Percentiles rank a stretch among this genome's conserved stretches.
Conservation (phyloP, 805 yeast species). For the Candida pseudofarinosa region DNA sequence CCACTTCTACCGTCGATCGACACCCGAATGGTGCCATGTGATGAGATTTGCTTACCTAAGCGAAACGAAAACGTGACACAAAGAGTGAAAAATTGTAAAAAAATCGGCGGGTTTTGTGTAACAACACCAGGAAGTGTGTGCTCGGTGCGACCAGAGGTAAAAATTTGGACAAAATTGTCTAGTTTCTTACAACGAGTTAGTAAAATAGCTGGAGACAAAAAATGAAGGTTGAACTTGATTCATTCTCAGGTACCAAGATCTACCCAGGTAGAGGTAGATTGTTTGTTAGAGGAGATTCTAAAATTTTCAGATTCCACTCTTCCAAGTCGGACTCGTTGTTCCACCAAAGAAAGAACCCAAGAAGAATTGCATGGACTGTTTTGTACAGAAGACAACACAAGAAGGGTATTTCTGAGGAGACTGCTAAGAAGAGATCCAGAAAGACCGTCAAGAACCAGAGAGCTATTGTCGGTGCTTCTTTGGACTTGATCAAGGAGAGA, state of each 20-base stretch:
- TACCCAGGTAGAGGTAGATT: conserved; percentile 99
- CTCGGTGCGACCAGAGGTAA: background rate
- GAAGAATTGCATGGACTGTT: conserved; percentile 99
- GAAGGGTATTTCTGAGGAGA: conserved; percentile 99
- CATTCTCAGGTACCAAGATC: conserved; percentile 98
- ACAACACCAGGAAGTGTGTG: background rate
- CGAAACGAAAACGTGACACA: background rate
- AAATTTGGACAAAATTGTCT: background rate
- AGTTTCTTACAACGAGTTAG: conserved; percentile 1
- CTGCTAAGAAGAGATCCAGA: conserved; percentile 94
- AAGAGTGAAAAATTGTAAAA: background rate
- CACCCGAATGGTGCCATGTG: too few species aligned
- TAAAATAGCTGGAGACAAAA: conserved; percentile 15
- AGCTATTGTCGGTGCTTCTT: conserved; percentile 99
- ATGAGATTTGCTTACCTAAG: background rate
- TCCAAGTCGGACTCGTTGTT: conserved; percentile 96
- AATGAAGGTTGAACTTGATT: conserved; percentile 99
- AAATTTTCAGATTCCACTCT: conserved; percentile 98
- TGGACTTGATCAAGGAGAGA: conserved; percentile 97
- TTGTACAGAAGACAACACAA: conserved; percentile 99
- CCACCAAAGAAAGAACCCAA: conserved; percentile 99
- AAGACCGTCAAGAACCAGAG: conserved; percentile 98
- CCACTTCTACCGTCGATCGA: too few species aligned
- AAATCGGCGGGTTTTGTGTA: conserved; percentile 6
- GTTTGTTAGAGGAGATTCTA: conserved; percentile 99